phyloP scores from a whole-genome alignment of 257 asterid genomes.

The Parsonsia alboflavescens region DNA sequence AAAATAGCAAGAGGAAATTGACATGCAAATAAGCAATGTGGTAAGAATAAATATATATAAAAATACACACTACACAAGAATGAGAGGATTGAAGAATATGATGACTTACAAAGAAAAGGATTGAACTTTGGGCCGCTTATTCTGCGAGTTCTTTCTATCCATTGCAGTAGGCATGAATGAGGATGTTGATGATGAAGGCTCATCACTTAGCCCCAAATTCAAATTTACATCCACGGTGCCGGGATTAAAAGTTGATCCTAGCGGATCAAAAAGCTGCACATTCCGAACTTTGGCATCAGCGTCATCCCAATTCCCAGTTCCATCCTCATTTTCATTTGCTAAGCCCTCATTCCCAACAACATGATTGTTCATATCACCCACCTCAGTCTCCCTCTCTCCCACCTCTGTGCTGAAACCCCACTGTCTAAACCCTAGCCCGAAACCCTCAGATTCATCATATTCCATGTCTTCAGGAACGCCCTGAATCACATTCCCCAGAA shows the following conservation, averaged over 20 bases:
- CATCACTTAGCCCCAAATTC: slow-evolving; percentile 65
- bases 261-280: slow-evolving; percentile 18
- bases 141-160: slow-evolving; percentile 46
- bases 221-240: slow-evolving; percentile 51
- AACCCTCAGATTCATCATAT: slow-evolving; percentile 45
- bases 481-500: slow-evolving; percentile 37
- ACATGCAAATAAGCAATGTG: not conserved
- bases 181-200: slow-evolving; percentile 52
- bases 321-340: slow-evolving; percentile 8
- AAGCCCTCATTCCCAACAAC: slow-evolving; percentile 17
- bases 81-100: slow-evolving; percentile 11
- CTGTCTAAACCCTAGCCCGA: slow-evolving; percentile 22
- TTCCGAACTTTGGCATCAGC: slow-evolving; percentile 17
- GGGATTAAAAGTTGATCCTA: slow-evolving; percentile 30
- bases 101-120: slow-evolving; percentile 62
- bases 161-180: slow-evolving; percentile 13
- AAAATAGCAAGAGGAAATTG: not conserved
- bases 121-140: slow-evolving; percentile 83
- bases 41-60: not conserved
- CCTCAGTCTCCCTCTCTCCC: slow-evolving; percentile 19
- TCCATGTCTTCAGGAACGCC: slow-evolving; percentile 32
- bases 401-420: slow-evolving; percentile 6
- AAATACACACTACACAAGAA: not conserved
- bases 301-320: slow-evolving; percentile 25
- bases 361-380: slow-evolving; percentile 18